Evolutionary conservation across 371 early-diverging fungal species (phyloP).

Genomic region (Mortierella sp.): DNA sequence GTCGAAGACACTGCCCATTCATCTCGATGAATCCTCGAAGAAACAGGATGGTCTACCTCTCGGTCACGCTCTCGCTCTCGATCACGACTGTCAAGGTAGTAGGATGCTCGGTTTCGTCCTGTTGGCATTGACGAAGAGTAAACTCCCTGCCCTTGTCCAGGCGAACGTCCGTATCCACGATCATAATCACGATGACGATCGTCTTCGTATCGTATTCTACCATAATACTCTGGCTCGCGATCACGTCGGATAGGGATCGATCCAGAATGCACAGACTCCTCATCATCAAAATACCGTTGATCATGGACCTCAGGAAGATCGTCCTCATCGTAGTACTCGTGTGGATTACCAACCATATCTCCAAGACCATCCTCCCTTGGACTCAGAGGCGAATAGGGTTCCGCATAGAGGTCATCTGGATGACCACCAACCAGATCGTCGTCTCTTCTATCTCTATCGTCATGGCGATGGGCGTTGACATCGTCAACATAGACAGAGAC

Average conservation of each 20-base stretch:
- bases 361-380: slow-evolving; percentile 7
- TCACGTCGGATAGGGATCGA: slow-evolving; percentile 23
- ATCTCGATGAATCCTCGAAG: neutral
- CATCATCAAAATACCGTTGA: slow-evolving; percentile 35
- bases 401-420: slow-evolving; percentile 29
- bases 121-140: slow-evolving; percentile 36
- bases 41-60: no score
- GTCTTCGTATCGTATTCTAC: slow-evolving; percentile 28
- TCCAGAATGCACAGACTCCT: slow-evolving; percentile 43
- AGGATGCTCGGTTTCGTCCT: neutral
- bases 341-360: neutral
- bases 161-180: slow-evolving; percentile 21
- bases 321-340: slow-evolving; percentile 41
- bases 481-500: no score
- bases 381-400: slow-evolving; percentile 36
- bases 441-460: slow-evolving; percentile 4
- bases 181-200: slow-evolving; percentile 21
- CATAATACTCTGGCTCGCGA: slow-evolving; percentile 19
- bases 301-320: slow-evolving; percentile 9
- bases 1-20: slow-evolving; percentile 11
- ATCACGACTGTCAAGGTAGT: slow-evolving; percentile 11
- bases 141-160: no score
- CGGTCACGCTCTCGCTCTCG: slow-evolving; percentile 16
- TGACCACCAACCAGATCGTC: slow-evolving; percentile 12
- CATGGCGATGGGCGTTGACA: neutral